A percentile compares a stretch with the other conserved stretches of the same genome.
Evolutionary conservation across 2,329 filamentous ascomycete species (phyloP).

Genomic region (Diaporthe citrichinensis): DNA sequence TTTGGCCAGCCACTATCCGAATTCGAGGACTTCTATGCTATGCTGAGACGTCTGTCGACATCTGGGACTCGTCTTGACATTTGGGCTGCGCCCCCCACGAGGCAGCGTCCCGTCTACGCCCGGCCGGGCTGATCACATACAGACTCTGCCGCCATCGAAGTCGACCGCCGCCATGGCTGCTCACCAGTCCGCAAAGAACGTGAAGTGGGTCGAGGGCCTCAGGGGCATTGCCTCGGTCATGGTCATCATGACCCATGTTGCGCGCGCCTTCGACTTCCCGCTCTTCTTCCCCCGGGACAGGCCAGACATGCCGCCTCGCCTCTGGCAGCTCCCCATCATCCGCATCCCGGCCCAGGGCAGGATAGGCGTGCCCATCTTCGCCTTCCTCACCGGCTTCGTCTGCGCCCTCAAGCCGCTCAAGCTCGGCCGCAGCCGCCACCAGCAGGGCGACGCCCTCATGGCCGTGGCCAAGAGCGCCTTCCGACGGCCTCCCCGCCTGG

Average conservation of each 20-base stretch:
- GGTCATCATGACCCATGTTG: constrained; percentile 66
- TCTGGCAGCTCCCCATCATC: constrained; percentile 66
- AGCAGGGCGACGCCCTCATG: constrained; percentile 58
- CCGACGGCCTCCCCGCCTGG: constrained; percentile 64
- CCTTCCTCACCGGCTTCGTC: constrained; percentile 69
- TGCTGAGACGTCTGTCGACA: constrained; percentile 12
- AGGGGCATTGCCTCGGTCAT: constrained; percentile 67
- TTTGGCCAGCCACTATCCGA: not conserved
- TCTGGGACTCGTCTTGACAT: constrained; percentile 7
- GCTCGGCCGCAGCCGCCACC: constrained; percentile 60
- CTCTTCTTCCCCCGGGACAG: constrained; percentile 63
- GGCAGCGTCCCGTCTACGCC: not conserved
- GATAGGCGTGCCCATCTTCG: constrained; percentile 69
- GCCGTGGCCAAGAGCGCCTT: constrained; percentile 67
- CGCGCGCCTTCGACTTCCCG: constrained; percentile 65
- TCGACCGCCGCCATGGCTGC: constrained; percentile 22
- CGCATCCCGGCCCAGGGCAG: constrained; percentile 69
- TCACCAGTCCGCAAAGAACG: constrained; percentile 44
- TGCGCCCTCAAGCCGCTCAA: constrained; percentile 68
- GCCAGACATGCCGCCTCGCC: constrained; percentile 56
- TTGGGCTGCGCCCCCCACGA: constrained; percentile 4
- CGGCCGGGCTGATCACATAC: not conserved
- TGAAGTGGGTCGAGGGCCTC: constrained; percentile 57
- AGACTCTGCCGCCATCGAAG: not conserved
- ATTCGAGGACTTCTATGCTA: not conserved